These are phyloP conservation scores for Mucuna pruriens DNA, from an alignment of 306 rosid species.

Conservation along the genomic window DNA sequence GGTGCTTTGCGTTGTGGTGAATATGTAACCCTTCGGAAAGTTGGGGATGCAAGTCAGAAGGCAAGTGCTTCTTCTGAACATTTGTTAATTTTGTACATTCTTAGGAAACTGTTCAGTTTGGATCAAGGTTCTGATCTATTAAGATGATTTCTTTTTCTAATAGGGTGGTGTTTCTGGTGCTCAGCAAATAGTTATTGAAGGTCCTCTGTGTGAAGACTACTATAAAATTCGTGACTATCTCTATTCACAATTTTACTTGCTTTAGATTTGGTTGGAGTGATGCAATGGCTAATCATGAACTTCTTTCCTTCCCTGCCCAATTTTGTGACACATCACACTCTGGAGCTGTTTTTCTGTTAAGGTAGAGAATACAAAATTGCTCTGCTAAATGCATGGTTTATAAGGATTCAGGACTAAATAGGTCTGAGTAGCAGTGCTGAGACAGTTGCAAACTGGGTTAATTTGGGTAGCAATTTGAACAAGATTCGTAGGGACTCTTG, in stretches of 20 bases:
- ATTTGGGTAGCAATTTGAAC: neutral
- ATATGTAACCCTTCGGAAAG: slow-evolving; percentile 85
- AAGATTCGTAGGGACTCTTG: slow-evolving; percentile 11
- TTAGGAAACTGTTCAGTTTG: neutral
- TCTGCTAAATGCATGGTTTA: neutral
- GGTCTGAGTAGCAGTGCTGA: neutral
- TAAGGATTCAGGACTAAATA: slow-evolving; percentile 6
- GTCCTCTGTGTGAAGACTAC: slow-evolving; percentile 89
- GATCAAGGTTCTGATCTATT: slow-evolving; percentile 33
- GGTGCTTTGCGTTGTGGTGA: slow-evolving; percentile 97
- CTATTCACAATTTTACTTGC: slow-evolving; percentile 84
- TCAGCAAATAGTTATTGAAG: slow-evolving; percentile 91
- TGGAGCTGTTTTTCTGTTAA: neutral
- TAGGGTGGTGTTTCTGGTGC: slow-evolving; percentile 91
- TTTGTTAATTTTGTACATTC: slow-evolving; percentile 22
- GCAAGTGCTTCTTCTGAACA: slow-evolving; percentile 48
- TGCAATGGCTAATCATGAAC: slow-evolving; percentile 29
- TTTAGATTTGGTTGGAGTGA: slow-evolving; percentile 43
- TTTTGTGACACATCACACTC: neutral
- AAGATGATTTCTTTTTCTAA: neutral
- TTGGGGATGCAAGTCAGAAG: slow-evolving; percentile 92
- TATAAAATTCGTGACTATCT: slow-evolving; percentile 82
- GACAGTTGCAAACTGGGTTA: slow-evolving; percentile 20
- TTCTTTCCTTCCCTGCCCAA: slow-evolving; percentile 17
- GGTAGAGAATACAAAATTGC: slow-evolving; percentile 3